Percentiles rank a stretch among this genome's conserved stretches.
Evolutionary conservation across 73 alveolate species (phyloP).

Genomic region (Paramecium sexaurelia): DNA sequence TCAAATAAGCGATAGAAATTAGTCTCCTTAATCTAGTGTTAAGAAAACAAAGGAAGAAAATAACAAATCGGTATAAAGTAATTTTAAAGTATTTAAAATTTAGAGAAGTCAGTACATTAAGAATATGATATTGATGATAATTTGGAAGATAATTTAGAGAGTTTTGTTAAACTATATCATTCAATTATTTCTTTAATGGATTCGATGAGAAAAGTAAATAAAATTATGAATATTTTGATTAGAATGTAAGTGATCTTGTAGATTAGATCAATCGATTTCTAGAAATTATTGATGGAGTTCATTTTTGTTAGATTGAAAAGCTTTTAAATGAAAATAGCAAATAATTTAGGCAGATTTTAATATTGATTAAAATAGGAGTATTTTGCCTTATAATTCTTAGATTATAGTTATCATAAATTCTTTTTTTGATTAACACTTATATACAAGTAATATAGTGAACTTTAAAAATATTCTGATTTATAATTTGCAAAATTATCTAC

Average conservation of each 20-base stretch:
- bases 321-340: neutral
- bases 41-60: neutral
- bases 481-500: neutral
- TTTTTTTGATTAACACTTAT: slow-evolving; percentile 28
- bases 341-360: neutral
- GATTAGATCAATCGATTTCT: neutral
- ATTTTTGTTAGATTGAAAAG: neutral
- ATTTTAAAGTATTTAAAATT: neutral
- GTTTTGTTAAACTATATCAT: neutral
- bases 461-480: neutral
- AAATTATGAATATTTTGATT: neutral
- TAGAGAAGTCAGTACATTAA: neutral
- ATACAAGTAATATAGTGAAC: neutral
- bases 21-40: neutral
- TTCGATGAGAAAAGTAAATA: neutral
- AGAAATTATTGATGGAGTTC: neutral
- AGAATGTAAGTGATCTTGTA: neutral
- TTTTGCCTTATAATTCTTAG: neutral
- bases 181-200: neutral
- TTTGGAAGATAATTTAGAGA: neutral
- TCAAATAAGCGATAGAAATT: neutral
- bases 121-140: neutral
- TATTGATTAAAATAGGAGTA: neutral
- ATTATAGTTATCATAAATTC: neutral
- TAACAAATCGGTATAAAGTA: neutral